These are phyloP conservation scores for Adansonia rubrostipa DNA, from an alignment of 441 rosid species.

Conservation along the genomic window DNA sequence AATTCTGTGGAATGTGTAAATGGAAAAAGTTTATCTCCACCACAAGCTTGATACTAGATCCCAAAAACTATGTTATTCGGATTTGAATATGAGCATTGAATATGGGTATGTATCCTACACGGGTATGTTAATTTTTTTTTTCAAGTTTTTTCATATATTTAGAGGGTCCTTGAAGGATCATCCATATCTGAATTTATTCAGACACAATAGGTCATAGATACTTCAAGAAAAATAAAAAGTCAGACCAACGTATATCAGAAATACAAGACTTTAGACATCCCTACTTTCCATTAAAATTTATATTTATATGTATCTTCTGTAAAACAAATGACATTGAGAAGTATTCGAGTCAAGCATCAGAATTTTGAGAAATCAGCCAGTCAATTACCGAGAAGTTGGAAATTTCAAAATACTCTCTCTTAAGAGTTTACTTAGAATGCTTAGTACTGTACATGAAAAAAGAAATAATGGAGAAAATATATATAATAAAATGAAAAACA, in stretches of 20 bases:
- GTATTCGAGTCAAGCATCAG: not conserved
- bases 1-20: not conserved
- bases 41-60: constrained; percentile 9
- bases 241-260: not conserved
- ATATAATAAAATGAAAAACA: constrained; percentile 24
- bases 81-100: no score
- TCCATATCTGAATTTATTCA: no score
- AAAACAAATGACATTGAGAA: not conserved
- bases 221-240: no score
- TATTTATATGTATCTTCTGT: not conserved
- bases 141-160: no score
- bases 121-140: no score
- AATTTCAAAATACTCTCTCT: not conserved
- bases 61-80: no score
- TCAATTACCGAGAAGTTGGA: constrained; percentile 9
- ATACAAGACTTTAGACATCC: not conserved
- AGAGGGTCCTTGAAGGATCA: no score
- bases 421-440: not conserved
- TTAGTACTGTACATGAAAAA: not conserved
- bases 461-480: constrained; percentile 8
- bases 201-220: no score
- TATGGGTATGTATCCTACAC: no score
- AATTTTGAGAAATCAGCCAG: not conserved
- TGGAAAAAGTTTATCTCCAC: constrained; percentile 14
- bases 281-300: constrained; percentile 11